Conservation (phyloP, 116 monocot species). For the Dioscorea cayenensis region DNA sequence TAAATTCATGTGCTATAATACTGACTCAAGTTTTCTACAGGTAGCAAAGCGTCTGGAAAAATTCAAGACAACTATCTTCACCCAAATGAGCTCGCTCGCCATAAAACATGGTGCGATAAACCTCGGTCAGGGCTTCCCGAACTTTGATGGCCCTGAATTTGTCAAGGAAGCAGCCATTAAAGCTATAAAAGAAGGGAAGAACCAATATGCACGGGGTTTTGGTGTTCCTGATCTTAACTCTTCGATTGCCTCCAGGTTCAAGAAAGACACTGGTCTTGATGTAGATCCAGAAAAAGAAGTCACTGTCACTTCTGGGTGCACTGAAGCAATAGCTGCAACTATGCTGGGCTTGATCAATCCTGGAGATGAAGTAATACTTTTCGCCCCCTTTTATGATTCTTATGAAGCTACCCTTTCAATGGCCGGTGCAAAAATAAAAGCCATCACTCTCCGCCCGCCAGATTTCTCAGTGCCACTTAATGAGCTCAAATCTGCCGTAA, state of each 20-base stretch:
- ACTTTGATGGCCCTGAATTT: conserved; percentile 99
- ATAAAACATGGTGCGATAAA: conserved; percentile 91
- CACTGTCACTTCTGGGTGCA: conserved; percentile 98
- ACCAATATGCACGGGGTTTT: conserved; percentile 94
- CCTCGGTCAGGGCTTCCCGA: conserved; percentile 97
- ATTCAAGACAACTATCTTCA: conserved; percentile 97
- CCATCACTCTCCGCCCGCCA: conserved; percentile 71
- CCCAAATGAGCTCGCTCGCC: conserved; percentile 95
- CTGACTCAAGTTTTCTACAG: conserved; percentile 24
- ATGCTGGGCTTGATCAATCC: conserved; percentile 91
- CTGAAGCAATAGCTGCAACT: conserved; percentile 95
- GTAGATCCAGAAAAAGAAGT: conserved; percentile 90
- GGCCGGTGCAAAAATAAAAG: conserved; percentile 85
- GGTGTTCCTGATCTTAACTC: conserved; percentile 82
- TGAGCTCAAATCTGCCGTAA: conserved; percentile 60
- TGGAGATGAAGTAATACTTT: conserved; percentile 87
- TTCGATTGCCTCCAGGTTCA: conserved; percentile 68
- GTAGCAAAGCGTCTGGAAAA: conserved; percentile 90
- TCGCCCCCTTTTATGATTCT: conserved; percentile 96
- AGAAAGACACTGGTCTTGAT: conserved; percentile 64
- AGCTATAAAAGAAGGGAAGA: conserved; percentile 79
- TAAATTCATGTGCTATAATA: neutral
- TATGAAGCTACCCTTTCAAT: conserved; percentile 89
- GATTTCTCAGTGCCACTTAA: conserved; percentile 69
- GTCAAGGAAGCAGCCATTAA: conserved; percentile 92